A percentile compares a stretch with the other conserved stretches of the same genome.
These are phyloP conservation scores for Periconia digitata DNA, from an alignment of 2,329 filamentous ascomycete species.

Conservation along the genomic window DNA sequence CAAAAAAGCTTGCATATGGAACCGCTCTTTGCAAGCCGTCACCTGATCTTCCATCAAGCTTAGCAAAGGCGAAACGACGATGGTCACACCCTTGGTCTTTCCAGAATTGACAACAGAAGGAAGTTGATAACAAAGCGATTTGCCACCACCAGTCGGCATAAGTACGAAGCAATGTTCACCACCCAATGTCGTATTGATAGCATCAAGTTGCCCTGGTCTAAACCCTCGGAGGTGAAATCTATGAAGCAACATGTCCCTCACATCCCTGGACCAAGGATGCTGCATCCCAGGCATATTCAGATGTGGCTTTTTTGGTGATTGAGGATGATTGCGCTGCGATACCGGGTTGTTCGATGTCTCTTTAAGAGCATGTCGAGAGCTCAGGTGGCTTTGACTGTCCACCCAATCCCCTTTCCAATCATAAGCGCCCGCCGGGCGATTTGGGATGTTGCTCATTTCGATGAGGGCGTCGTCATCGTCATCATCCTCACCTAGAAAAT, in stretches of 20 bases:
- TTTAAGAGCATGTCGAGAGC: conserved; percentile 28
- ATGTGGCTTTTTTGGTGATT: conserved; percentile 33
- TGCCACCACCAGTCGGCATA: conserved; percentile 97
- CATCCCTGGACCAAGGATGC: conserved; percentile 78
- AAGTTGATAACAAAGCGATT: conserved; percentile 94
- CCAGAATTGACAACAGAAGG: conserved; percentile 82
- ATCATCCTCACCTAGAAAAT: conserved; percentile 14
- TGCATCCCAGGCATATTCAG: conserved; percentile 33
- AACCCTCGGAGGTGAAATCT: conserved; percentile 85
- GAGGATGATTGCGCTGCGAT: conserved; percentile 15
- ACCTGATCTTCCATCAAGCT: conserved; percentile 99
- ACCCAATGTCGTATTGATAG: conserved; percentile 87
- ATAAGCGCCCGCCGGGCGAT: conserved; percentile 27
- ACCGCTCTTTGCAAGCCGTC: conserved; percentile 67
- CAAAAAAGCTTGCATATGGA: conserved; percentile 76
- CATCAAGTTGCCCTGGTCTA: conserved; percentile 87
- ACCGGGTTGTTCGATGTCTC: conserved; percentile 31
- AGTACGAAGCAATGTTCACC: conserved; percentile 92
- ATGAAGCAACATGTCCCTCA: conserved; percentile 77
- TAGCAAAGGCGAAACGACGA: conserved; percentile 91
- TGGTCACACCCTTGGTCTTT: conserved; percentile 79
- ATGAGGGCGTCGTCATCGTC: conserved; percentile 42
- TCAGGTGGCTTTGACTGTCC: conserved; percentile 12
- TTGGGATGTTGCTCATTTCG: conserved; percentile 47
- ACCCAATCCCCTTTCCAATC: conserved; percentile 33